A percentile compares a stretch with the other conserved stretches of the same genome.
These are phyloP conservation scores for Nematodospora valgi DNA, from an alignment of 805 yeast species.

Conservation along the genomic window DNA sequence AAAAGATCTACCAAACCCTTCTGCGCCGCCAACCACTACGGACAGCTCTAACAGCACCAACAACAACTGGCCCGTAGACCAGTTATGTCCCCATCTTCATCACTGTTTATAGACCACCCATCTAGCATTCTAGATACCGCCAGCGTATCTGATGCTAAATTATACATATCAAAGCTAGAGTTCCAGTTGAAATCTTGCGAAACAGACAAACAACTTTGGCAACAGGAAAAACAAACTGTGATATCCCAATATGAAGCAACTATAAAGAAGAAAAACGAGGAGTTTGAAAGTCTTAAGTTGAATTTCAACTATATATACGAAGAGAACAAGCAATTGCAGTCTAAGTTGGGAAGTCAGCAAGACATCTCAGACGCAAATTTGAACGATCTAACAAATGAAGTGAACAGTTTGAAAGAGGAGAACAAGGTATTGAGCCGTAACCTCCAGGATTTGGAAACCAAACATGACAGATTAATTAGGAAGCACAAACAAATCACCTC, in stretches of 20 bases:
- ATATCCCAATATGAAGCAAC: conserved; percentile 24
- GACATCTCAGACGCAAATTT: conserved; percentile 21
- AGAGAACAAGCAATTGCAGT: conserved; percentile 29
- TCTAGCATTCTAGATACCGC: conserved; percentile 10
- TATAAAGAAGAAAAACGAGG: conserved; percentile 29
- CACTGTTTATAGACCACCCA: conserved; percentile 29
- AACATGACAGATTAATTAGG: conserved; percentile 19
- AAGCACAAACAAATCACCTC: conserved; percentile 33
- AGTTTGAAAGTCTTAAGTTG: conserved; percentile 27
- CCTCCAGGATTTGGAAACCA: conserved; percentile 17
- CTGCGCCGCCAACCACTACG: too few relatives aligned
- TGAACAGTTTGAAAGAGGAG: conserved; percentile 17
- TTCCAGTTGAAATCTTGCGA: conserved; percentile 28
- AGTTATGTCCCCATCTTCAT: conserved; percentile 14
- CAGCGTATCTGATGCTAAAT: conserved; percentile 10
- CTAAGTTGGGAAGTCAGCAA: conserved; percentile 28
- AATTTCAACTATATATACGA: conserved; percentile 35
- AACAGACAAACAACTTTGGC: conserved; percentile 32
- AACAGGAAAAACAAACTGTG: conserved; percentile 24
- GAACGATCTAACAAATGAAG: conserved; percentile 17
- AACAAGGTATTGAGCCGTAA: conserved; percentile 10
- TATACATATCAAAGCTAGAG: conserved; percentile 22
- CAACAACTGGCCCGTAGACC: background rate
- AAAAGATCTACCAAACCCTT: too few relatives aligned
- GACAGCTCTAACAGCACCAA: background rate